Evolutionary conservation across 768 basidiomycete genomes (phyloP).

Genomic region (Sistotremastrum niveocremeum): DNA sequence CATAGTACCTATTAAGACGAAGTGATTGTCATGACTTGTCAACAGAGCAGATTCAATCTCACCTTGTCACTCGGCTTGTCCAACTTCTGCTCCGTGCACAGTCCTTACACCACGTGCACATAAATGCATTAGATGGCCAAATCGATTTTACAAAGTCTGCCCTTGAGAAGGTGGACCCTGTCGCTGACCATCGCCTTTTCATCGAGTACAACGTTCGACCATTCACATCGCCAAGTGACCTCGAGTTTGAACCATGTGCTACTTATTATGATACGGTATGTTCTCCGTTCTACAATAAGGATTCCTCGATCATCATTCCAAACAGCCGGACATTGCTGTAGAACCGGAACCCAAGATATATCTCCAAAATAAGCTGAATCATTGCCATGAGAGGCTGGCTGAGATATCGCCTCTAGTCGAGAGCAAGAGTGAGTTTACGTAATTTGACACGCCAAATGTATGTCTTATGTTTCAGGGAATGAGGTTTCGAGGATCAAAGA

Average conservation of each 20-base stretch:
- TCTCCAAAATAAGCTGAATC: conserved; percentile 64
- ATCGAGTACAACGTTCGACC: conserved; percentile 56
- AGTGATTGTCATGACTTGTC: not conserved
- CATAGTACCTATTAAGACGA: not conserved
- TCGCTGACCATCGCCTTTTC: conserved; percentile 57
- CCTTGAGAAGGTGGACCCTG: conserved; percentile 38
- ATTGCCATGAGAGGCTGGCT: conserved; percentile 43
- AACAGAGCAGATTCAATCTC: conserved; percentile 57
- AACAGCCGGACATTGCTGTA: conserved; percentile 44
- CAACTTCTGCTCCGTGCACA: conserved; percentile 47
- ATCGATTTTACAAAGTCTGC: conserved; percentile 32
- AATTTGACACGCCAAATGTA: conserved; percentile 5
- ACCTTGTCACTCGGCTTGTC: conserved; percentile 41
- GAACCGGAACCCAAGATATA: conserved; percentile 64
- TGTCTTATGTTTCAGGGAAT: conserved; percentile 23
- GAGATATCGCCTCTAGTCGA: conserved; percentile 46
- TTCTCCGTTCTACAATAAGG: not conserved
- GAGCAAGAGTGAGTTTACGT: conserved; percentile 40
- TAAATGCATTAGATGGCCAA: conserved; percentile 42
- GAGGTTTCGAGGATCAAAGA: conserved; percentile 40
- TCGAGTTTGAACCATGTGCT: conserved; percentile 62
- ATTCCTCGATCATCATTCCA: not conserved
- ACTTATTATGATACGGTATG: conserved; percentile 66
- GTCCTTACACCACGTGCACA: conserved; percentile 40
- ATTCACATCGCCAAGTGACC: conserved; percentile 52